Evolutionary conservation across 2,329 filamentous ascomycete species (phyloP), one percentile per base, ranked within the genome.

Genomic region (Atkinsonella hypoxylon): DNA sequence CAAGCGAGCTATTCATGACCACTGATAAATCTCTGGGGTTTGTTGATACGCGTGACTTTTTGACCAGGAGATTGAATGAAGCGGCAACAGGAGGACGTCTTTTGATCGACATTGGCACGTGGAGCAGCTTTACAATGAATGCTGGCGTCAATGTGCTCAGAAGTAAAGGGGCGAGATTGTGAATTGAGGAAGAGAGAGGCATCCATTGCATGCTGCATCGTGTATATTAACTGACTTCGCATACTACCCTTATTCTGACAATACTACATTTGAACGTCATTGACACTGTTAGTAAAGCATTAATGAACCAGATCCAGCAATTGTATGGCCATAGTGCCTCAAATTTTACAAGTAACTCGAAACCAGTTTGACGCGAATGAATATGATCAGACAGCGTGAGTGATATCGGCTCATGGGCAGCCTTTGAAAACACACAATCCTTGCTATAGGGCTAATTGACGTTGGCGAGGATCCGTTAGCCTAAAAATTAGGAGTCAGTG

Each of bases 1-100:
- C 83, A 34, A 78, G 84, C 51, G 93, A 98, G 69, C 73, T 96
- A 5, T 95, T 90, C 69, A 96, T 97, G 89, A 96, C 89, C 20
- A 89, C 85, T 53, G 93, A 97, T 67, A 75, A 73, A 53, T 89
- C 84, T 4, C 70, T 76, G 0, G 80, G 79, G n/a, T 93, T 87
- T 60, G 65, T 62, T 10, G 87, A 90, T 55, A 97, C 93, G 3
- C 82, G 83, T 56, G 75, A 79, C 10, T 98, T 97, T 64, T 70
- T 97, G 49, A 78, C 83, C 50, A 77, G 89, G 42, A 77, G 91
- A 54, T 69, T 95, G 51, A 75, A 81, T 53, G 90, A 94, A 69
- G 72, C 79, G 32, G 74, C 78, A 57, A 76, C 71, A 4, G 57
- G 89, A 3, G 82, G 84, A 3, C 74, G 76, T 20, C 75, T 81